Conservation (phyloP, 1,284 basidiomycete species). For the Peniophora sp. region DNA sequence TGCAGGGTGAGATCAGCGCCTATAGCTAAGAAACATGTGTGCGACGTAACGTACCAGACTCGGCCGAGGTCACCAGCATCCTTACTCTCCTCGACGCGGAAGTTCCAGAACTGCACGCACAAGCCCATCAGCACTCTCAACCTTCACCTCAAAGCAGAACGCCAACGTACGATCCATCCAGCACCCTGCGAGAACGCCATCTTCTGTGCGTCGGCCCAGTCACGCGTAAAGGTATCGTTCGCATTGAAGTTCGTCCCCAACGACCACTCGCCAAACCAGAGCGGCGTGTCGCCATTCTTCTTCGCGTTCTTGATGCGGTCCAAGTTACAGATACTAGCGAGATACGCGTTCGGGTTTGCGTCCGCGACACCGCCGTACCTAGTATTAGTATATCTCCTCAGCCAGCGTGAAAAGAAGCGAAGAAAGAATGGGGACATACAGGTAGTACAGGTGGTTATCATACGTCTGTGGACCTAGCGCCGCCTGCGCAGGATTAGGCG, state of each 20-base stretch:
- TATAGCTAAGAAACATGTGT: too few relatives aligned
- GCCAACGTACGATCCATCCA: conserved; percentile 61
- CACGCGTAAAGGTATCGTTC: conserved; percentile 49
- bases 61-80: conserved; percentile 40
- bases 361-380: conserved; percentile 68
- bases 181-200: conserved; percentile 50
- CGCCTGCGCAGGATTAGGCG: conserved; percentile 61
- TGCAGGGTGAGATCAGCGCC: not conserved
- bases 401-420: not conserved
- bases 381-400: conserved; percentile 6
- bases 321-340: conserved; percentile 61
- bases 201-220: conserved; percentile 81
- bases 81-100: conserved; percentile 56
- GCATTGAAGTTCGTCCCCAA: conserved; percentile 61
- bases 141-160: not conserved
- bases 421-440: conserved; percentile 27
- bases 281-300: conserved; percentile 39
- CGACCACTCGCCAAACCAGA: conserved; percentile 58
- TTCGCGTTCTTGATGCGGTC: conserved; percentile 41
- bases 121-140: not conserved
- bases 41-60: conserved; percentile 55
- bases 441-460: conserved; percentile 76
- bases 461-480: conserved; percentile 64
- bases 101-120: conserved; percentile 62
- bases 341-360: conserved; percentile 54